phyloP scores from a whole-genome alignment of 2,329 filamentous ascomycete species.

The Gnomoniopsis sp. region DNA sequence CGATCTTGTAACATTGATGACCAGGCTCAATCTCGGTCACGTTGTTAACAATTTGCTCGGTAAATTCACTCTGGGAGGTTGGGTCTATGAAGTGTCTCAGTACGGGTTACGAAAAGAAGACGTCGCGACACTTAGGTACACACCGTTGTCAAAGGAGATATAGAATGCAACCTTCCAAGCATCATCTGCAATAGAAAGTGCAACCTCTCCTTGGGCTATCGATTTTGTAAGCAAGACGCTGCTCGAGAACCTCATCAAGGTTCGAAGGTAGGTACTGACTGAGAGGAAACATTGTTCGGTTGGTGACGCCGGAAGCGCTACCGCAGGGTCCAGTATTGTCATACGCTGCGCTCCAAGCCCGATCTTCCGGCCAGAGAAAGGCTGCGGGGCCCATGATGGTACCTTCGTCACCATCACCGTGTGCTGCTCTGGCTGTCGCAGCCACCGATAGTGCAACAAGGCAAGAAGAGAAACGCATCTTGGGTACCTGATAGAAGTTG shows the following conservation, averaged over 20 bases:
- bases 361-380: slow-evolving; percentile 52
- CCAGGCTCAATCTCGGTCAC: slow-evolving; percentile 39
- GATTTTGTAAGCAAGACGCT: neutral
- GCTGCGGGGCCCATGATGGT: slow-evolving; percentile 50
- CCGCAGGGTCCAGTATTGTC: slow-evolving; percentile 53
- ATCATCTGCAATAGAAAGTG: slow-evolving; percentile 49
- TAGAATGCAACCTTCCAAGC: slow-evolving; percentile 47
- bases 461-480: slow-evolving; percentile 7
- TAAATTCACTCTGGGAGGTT: slow-evolving; percentile 36
- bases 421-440: neutral
- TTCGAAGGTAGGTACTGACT: slow-evolving; percentile 30
- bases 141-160: slow-evolving; percentile 33
- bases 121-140: neutral
- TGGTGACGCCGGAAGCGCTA: slow-evolving; percentile 38
- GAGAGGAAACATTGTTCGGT: slow-evolving; percentile 49
- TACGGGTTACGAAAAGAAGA: neutral
- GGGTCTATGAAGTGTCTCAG: slow-evolving; percentile 31
- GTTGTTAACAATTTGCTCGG: slow-evolving; percentile 34
- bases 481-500: neutral
- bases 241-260: neutral
- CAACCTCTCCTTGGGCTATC: slow-evolving; percentile 46
- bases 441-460: neutral
- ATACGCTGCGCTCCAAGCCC: slow-evolving; percentile 43
- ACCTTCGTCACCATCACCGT: slow-evolving; percentile 27
- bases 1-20: slow-evolving; percentile 42